Percentiles rank a stretch among this genome's conserved stretches.
Conservation (phyloP, 2,329 filamentous ascomycete species). For the Cryphonectria japonica region DNA sequence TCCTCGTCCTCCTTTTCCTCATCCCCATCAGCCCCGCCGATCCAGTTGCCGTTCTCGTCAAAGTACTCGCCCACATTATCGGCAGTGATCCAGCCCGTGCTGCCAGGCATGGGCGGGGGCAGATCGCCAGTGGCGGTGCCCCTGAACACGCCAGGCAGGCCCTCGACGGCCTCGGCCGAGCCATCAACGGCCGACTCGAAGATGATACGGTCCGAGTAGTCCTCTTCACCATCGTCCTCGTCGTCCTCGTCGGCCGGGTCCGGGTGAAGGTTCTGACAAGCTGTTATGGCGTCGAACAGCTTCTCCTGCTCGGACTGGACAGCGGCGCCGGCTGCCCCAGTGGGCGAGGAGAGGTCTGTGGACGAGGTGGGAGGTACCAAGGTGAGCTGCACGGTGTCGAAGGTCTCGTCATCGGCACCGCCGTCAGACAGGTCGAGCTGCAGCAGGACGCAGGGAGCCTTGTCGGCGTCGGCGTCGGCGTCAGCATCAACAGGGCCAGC, state of each 20-base stretch:
- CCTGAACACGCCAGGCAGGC: slow-evolving; percentile 58
- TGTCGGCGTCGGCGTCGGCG: slow-evolving; percentile 33
- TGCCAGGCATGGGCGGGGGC: slow-evolving; percentile 72
- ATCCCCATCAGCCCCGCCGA: slow-evolving; percentile 45
- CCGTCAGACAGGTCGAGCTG: slow-evolving; percentile 68
- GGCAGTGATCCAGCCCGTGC: slow-evolving; percentile 81
- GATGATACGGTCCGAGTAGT: slow-evolving; percentile 55
- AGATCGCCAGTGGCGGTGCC: slow-evolving; percentile 54
- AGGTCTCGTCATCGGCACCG: slow-evolving; percentile 64
- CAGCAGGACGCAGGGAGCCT: slow-evolving; percentile 63
- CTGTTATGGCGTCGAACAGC: slow-evolving; percentile 72
- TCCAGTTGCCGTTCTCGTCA: slow-evolving; percentile 80
- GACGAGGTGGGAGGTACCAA: slow-evolving; percentile 54
- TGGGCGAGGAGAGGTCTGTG: slow-evolving; percentile 29
- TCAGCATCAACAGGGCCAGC: neutral
- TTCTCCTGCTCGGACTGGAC: slow-evolving; percentile 43
- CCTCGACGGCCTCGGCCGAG: slow-evolving; percentile 59
- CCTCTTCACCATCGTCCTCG: slow-evolving; percentile 60
- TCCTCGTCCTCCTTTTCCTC: slow-evolving; percentile 48
- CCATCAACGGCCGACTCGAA: slow-evolving; percentile 64
- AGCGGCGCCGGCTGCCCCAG: slow-evolving; percentile 30
- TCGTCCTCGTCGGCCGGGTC: slow-evolving; percentile 67
- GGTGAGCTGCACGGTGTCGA: slow-evolving; percentile 68
- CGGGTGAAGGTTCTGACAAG: slow-evolving; percentile 76
- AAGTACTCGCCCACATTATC: slow-evolving; percentile 88